These are phyloP conservation scores for Flammula alnicola DNA, from an alignment of 1,284 basidiomycete genomes.

Conservation along the genomic window DNA sequence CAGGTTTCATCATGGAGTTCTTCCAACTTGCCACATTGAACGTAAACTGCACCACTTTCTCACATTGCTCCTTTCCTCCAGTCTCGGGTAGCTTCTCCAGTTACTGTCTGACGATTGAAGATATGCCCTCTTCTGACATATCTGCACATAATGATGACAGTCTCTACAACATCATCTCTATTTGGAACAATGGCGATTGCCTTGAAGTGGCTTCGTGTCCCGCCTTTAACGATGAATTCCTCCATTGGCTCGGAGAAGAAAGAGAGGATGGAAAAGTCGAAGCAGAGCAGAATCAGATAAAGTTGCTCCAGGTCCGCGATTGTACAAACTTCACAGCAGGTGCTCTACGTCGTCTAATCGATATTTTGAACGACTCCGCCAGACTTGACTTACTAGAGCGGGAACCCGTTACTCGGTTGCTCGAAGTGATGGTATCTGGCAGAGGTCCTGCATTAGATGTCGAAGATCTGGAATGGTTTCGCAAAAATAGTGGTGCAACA, in stretches of 20 bases:
- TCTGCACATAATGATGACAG: background rate
- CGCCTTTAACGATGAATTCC: background rate
- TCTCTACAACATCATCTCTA: background rate
- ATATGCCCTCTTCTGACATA: background rate
- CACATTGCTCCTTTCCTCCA: background rate
- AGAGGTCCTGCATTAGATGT: background rate
- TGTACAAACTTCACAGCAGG: background rate
- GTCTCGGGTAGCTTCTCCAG: background rate
- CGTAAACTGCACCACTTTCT: background rate
- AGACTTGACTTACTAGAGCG: background rate
- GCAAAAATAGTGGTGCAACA: no score
- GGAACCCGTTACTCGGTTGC: no score
- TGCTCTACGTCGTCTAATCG: background rate
- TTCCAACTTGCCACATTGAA: background rate
- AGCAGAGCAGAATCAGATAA: background rate
- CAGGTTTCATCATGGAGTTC: background rate
- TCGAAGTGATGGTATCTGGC: no score
- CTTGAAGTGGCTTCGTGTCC: background rate
- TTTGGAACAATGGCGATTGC: background rate
- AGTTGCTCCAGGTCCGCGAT: background rate
- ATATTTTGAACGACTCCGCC: background rate
- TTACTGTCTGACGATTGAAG: background rate
- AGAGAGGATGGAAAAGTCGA: background rate
- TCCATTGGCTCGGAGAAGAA: background rate
- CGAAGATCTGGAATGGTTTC: no score